Conservation (phyloP, 2,329 filamentous ascomycete species). For the Talaromyces sp. region DNA sequence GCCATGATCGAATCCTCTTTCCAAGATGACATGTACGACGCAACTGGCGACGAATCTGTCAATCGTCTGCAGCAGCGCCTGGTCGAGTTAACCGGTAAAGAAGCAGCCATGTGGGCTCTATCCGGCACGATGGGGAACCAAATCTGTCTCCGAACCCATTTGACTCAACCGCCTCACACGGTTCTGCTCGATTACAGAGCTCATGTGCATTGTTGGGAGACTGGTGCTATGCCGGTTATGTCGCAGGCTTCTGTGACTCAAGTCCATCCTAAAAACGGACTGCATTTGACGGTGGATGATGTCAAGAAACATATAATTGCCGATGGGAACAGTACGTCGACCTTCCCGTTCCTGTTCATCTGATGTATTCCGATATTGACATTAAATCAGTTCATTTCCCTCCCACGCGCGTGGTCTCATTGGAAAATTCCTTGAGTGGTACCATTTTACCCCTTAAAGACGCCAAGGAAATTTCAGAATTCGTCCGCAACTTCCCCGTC, state of each 20-base stretch:
- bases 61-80: slow-evolving; percentile 28
- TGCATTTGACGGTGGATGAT: slow-evolving; percentile 33
- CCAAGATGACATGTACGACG: slow-evolving; percentile 32
- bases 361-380: neutral
- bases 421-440: slow-evolving; percentile 28
- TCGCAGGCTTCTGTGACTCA: slow-evolving; percentile 29
- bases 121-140: slow-evolving; percentile 41
- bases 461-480: slow-evolving; percentile 26
- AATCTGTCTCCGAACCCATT: slow-evolving; percentile 30
- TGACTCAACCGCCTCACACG: slow-evolving; percentile 31
- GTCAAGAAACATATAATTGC: slow-evolving; percentile 25
- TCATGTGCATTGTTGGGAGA: slow-evolving; percentile 31
- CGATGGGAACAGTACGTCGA: slow-evolving; percentile 23
- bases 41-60: slow-evolving; percentile 26
- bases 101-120: slow-evolving; percentile 29
- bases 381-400: slow-evolving; percentile 22
- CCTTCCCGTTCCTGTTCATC: neutral
- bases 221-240: slow-evolving; percentile 25
- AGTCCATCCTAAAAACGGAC: slow-evolving; percentile 28
- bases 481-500: slow-evolving; percentile 23
- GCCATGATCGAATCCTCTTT: slow-evolving; percentile 30
- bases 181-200: slow-evolving; percentile 32
- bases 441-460: slow-evolving; percentile 26
- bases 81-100: slow-evolving; percentile 28
- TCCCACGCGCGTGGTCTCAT: slow-evolving; percentile 27